phyloP scores from a whole-genome alignment of 2,329 filamentous ascomycete genomes.

The Fusarium denticulatum region DNA sequence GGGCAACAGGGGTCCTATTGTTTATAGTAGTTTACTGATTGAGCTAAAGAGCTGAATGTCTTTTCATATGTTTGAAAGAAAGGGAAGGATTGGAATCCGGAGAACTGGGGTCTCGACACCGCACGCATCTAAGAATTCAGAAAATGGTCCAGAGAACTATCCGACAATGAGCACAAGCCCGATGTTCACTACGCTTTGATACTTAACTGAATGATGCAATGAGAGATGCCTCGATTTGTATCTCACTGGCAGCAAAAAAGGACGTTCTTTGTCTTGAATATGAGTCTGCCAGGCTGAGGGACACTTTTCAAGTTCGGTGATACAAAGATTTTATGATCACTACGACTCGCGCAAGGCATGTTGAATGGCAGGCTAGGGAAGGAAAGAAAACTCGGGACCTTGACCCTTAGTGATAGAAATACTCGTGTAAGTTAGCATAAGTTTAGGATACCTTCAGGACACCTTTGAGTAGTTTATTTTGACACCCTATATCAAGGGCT shows the following conservation, averaged over 20 bases:
- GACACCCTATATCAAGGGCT: background rate
- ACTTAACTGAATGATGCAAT: constrained; percentile 12
- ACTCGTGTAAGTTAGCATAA: background rate
- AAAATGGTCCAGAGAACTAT: background rate
- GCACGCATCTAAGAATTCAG: too few species aligned
- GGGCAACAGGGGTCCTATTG: background rate
- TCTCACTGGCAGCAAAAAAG: background rate
- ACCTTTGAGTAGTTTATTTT: background rate
- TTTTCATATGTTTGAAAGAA: background rate
- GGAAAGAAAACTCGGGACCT: background rate
- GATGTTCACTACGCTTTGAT: constrained; percentile 32
- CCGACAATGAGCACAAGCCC: background rate
- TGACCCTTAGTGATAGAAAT: background rate
- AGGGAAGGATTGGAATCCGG: background rate
- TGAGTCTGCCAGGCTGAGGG: constrained; percentile 38
- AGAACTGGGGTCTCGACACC: background rate
- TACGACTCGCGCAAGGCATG: background rate
- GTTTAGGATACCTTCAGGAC: background rate
- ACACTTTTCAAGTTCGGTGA: constrained; percentile 12
- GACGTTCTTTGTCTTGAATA: background rate
- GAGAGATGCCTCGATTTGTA: background rate
- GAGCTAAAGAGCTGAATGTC: background rate
- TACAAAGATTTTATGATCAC: background rate
- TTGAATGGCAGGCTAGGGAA: background rate
- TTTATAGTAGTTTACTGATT: background rate